phyloP scores from a whole-genome alignment of 2,329 filamentous ascomycete genomes.

The Hirsutella thompsonii region DNA sequence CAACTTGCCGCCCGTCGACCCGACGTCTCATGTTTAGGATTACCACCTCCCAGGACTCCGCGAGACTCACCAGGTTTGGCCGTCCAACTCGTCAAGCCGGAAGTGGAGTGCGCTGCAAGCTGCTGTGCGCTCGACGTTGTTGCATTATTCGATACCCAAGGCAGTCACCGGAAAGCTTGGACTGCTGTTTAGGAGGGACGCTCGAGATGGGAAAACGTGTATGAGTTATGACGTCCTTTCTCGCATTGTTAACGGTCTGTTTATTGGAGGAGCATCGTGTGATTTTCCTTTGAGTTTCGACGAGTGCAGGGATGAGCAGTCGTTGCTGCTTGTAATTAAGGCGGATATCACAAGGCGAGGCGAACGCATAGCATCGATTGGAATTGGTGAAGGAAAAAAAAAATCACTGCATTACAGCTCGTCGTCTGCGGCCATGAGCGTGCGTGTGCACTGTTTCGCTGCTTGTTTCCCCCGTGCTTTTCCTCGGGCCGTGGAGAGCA shows the following conservation, averaged over 20 bases:
- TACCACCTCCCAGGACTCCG: conserved; percentile 25
- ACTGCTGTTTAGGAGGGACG: too few species aligned
- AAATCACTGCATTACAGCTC: background rate
- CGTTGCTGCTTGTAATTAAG: background rate
- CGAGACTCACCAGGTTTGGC: conserved; percentile 10
- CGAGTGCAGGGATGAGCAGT: conserved; percentile 4
- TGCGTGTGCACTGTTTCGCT: too few species aligned
- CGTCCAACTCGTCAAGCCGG: background rate
- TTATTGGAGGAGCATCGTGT: conserved; percentile 25
- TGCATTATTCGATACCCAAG: background rate
- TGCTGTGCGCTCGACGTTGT: background rate
- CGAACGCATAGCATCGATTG: conserved; percentile 2
- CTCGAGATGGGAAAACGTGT: background rate
- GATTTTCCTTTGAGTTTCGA: conserved; percentile 31
- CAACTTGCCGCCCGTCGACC: conserved; percentile 27
- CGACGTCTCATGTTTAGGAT: conserved; percentile 37
- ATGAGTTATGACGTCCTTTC: background rate
- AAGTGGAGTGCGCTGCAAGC: background rate
- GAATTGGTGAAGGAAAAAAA: background rate
- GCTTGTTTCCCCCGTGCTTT: too few species aligned
- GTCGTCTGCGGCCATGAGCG: too few species aligned
- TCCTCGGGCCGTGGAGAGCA: too few species aligned
- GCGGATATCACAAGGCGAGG: conserved; percentile 3
- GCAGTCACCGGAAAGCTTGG: background rate
- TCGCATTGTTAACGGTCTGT: conserved; percentile 5